Evolutionary conservation across 129 eudicot genomes (phyloP), one percentile per base, ranked within the genome.

Genomic region (Artemisia tridentata): DNA sequence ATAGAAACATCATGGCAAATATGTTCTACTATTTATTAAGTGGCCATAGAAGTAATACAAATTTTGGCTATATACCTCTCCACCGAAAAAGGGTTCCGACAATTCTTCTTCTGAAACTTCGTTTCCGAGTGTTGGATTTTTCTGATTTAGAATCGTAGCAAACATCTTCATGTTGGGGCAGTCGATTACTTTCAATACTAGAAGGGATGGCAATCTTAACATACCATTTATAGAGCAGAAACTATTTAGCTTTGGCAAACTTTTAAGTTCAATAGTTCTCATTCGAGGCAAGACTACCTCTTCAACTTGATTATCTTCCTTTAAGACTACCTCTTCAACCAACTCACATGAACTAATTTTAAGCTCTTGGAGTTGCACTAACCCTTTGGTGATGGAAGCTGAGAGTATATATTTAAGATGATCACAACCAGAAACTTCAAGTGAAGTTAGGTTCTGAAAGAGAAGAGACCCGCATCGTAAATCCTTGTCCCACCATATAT

Each of bases 401-500:
- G 74, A 68, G 55, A 76, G 65, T 59, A 76, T 51, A 76, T 76
- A 68, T 59, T 72, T 68, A 21, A 76, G 73, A 58, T 59, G 68
- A 38, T 59, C 69, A 47, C 80, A 76, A 47, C 69, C 69, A 48
- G 65, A 48, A 69, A 76, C 72, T 61, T 57, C 66, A 53, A 76
- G 69, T 53, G 72, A 45, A 48, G 11, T 49, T 49, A 49, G 53
- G 53, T 49, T 49, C 53, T 49, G 53, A 49, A 49, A 49, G 53
- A 11, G 53, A 49, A 49, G 59, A 20, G 56, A 14, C 17, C 63
- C 74, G 25, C 23, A 25, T 16, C 4, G 63, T 19, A 67, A 50
- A 25, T 49, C 52, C 41, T 34, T 59, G 74, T 76, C 62, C 80
- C 80, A 76, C 80, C 80, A 76, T n/a, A 76, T 53, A 75, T 68